Conservation (phyloP, 495 filamentous ascomycete species). For the Neurospora intermedia region DNA sequence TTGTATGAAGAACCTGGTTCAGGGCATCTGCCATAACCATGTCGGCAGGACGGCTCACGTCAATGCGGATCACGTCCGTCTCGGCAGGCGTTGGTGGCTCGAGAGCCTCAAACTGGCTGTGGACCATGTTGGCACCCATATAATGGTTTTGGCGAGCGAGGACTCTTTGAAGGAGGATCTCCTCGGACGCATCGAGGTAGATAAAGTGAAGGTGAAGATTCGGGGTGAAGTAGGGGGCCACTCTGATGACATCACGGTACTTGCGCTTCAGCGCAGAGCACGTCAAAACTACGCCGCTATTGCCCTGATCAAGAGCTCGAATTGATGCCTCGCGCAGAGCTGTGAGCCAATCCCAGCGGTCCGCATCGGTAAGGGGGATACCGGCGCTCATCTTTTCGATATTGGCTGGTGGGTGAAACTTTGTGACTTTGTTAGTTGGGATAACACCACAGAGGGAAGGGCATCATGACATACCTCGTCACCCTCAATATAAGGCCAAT, state of each 20-base stretch:
- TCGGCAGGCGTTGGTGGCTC: conserved; percentile 73
- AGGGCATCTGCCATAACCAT: conserved; percentile 59
- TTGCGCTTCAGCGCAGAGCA: conserved; percentile 95
- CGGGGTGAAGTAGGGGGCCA: conserved; percentile 68
- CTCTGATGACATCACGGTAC: conserved; percentile 93
- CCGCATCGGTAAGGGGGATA: conserved; percentile 81
- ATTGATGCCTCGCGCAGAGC: conserved; percentile 73
- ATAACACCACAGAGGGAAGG: conserved; percentile 1
- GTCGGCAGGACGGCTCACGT: conserved; percentile 56
- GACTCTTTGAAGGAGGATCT: conserved; percentile 65
- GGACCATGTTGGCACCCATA: conserved; percentile 98
- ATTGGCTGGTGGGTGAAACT: conserved; percentile 83
- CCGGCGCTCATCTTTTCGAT: conserved; percentile 89
- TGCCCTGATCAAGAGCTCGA: conserved; percentile 43
- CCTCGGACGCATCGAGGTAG: conserved; percentile 71
- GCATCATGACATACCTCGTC: conserved; percentile 64
- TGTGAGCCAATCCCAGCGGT: conserved; percentile 98
- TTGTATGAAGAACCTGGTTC: conserved; percentile 36
- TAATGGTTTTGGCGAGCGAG: conserved; percentile 69
- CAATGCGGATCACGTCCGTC: conserved; percentile 72
- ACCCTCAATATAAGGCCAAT: conserved; percentile 82
- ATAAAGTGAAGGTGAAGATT: conserved; percentile 82
- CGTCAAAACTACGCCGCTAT: conserved; percentile 79
- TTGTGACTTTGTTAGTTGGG: conserved; percentile 7
- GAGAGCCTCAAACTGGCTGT: conserved; percentile 74